A percentile compares a stretch with the other conserved stretches of the same genome.
These are phyloP conservation scores for Chenopodium album DNA, from an alignment of 148 eudicot genomes.

Conservation along the genomic window DNA sequence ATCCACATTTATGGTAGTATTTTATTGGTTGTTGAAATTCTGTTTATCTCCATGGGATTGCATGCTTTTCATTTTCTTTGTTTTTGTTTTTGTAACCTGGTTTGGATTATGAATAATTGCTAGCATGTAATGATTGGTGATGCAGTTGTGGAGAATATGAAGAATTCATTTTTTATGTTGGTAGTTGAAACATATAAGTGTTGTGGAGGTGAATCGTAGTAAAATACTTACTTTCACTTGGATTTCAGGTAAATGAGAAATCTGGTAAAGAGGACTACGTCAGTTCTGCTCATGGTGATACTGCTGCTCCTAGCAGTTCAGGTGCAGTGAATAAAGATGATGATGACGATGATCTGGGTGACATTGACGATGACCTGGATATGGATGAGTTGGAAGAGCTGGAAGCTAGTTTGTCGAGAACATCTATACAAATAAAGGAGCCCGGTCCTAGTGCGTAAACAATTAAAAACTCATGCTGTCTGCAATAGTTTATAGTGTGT, in stretches of 20 bases:
- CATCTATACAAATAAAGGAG: constrained; percentile 57
- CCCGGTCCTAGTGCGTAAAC: constrained; percentile 36
- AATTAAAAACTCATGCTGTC: not conserved
- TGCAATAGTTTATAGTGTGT: no score
- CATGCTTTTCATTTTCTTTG: not conserved
- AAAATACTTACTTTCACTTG: not conserved
- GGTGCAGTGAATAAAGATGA: constrained; percentile 35
- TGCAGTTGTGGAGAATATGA: not conserved
- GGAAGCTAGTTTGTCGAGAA: constrained; percentile 65
- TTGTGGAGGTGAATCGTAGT: not conserved
- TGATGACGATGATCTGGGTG: constrained; percentile 37
- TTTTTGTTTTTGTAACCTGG: not conserved
- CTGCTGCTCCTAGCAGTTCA: constrained; percentile 47
- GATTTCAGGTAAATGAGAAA: constrained; percentile 43
- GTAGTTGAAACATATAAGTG: not conserved
- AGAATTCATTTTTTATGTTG: not conserved
- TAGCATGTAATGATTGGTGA: not conserved
- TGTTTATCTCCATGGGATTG: not conserved
- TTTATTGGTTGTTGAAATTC: not conserved
- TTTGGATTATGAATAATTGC: not conserved
- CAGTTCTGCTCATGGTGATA: constrained; percentile 28
- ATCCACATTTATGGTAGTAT: not conserved
- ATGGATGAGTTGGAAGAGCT: constrained; percentile 67
- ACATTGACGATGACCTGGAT: constrained; percentile 65
- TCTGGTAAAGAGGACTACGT: constrained; percentile 28